Evolutionary conservation across 1,284 basidiomycete species (phyloP), one percentile per base, ranked within the genome.

Genomic region (Malassezia cuniculi): DNA sequence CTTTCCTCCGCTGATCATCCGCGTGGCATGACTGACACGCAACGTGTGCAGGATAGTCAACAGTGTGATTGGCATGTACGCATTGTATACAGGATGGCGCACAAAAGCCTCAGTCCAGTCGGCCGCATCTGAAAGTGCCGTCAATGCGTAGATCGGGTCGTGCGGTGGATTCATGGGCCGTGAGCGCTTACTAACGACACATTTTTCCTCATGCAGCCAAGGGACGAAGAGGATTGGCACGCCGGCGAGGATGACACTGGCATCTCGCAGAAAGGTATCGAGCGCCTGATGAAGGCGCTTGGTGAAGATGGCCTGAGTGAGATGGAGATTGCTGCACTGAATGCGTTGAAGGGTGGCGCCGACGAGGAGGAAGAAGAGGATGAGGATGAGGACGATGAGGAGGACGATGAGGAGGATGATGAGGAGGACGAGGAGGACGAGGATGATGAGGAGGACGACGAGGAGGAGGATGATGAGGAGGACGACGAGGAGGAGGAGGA

Each of bases 261-360:
- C 8, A 34, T 64, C 9, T 58, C 55, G 4, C 41, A 57, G 20
- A 41, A 55, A 44, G 63, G 63, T 7, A 41, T 66, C 29, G 45
- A 61, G 39, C 42, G 57, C 7, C 31, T 66, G 15, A 58, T 66
- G 54, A 48, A 41, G 14, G 60, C 61, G 3, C 47, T 66, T 3
- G 61, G 60, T 7, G 48, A 57, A 3, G 61, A 66, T 28, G 59
- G 57, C 5, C 36, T 66, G 19, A 42, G 53, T 22, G 60, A 61
- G 35, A 44, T 50, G n/a, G 60, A 59, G 24, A 38, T 50, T 35
- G 56, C 58, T 22, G 48, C 52, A 21, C 39, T 65, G 6, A 39
- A 54, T 22, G 46, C 48, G 38, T 36, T 56, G 5, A 48, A 48
- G 1, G 43, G 51, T 3, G 39, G 45, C 2, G 48, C 46, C 1